Evolutionary conservation across 306 rosid genomes (phyloP).

Genomic region (Spatholobus suberectus): DNA sequence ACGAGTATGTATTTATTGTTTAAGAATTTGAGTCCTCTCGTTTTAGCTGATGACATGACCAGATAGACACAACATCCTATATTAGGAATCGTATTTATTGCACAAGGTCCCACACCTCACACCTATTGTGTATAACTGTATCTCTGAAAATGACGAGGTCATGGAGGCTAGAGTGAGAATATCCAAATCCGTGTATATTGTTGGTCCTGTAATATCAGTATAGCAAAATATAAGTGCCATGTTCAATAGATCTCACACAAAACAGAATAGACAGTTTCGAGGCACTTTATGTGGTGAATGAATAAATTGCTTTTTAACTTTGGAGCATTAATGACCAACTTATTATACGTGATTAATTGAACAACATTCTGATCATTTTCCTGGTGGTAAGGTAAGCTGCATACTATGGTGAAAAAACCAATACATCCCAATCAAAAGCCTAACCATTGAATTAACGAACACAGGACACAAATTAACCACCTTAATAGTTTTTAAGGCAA

Average conservation of each 20-base stretch:
- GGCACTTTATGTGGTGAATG: background rate
- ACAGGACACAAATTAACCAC: too few species aligned
- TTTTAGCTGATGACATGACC: conserved; percentile 36
- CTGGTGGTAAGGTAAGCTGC: too few species aligned
- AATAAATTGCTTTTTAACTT: background rate
- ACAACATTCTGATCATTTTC: too few species aligned
- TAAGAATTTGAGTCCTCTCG: conserved; percentile 5
- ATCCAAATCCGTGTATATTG: conserved; percentile 10
- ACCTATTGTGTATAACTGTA: conserved; percentile 6
- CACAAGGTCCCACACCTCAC: background rate
- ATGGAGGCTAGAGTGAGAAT: conserved; percentile 31
- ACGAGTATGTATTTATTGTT: background rate
- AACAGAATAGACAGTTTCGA: background rate
- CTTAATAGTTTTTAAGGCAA: too few species aligned
- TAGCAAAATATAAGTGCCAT: background rate
- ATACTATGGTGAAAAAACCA: too few species aligned
- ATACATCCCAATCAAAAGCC: too few species aligned
- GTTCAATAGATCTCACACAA: background rate
- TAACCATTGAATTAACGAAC: too few species aligned
- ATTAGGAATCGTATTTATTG: conserved; percentile 17
- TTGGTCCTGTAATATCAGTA: conserved; percentile 9
- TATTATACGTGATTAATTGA: background rate
- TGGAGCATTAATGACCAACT: background rate
- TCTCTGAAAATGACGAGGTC: conserved; percentile 21
- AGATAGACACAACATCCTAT: background rate